Evolutionary conservation across 768 basidiomycete species (phyloP).

Genomic region (Leccinum aurantiacum): DNA sequence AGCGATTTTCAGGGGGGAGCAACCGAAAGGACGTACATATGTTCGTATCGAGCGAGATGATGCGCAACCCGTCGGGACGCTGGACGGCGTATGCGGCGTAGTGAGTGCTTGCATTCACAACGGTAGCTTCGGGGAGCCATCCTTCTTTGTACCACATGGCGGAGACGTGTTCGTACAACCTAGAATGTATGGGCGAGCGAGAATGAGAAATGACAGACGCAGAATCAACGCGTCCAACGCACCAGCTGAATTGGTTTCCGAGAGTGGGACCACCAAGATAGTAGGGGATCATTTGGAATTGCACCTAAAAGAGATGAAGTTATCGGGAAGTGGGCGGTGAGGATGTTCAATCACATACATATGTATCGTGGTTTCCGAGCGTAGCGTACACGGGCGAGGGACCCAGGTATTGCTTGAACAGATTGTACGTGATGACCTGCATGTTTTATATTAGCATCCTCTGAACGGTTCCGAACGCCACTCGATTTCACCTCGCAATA

Average conservation of each 20-base stretch:
- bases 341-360: conserved; percentile 45
- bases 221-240: not conserved
- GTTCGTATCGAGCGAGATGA: conserved; percentile 53
- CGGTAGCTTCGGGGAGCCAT: conserved; percentile 43
- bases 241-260: conserved; percentile 44
- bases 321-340: not conserved
- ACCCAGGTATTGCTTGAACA: conserved; percentile 58
- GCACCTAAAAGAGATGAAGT: conserved; percentile 9
- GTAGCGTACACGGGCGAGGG: conserved; percentile 67
- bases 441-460: not conserved
- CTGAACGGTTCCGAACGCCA: not conserved
- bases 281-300: conserved; percentile 40
- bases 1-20: not conserved
- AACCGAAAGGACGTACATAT: conserved; percentile 40
- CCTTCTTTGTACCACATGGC: conserved; percentile 45
- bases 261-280: conserved; percentile 33
- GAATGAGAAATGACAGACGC: not conserved
- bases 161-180: conserved; percentile 52
- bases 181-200: conserved; percentile 9
- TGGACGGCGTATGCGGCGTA: conserved; percentile 48
- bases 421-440: conserved; percentile 58
- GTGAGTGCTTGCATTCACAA: conserved; percentile 42
- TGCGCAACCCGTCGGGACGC: conserved; percentile 43
- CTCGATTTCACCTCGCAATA: conserved; percentile 52
- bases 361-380: conserved; percentile 74